Conservation (phyloP, 352 stramenopile species). For the Globisporangium okanoganense region DNA sequence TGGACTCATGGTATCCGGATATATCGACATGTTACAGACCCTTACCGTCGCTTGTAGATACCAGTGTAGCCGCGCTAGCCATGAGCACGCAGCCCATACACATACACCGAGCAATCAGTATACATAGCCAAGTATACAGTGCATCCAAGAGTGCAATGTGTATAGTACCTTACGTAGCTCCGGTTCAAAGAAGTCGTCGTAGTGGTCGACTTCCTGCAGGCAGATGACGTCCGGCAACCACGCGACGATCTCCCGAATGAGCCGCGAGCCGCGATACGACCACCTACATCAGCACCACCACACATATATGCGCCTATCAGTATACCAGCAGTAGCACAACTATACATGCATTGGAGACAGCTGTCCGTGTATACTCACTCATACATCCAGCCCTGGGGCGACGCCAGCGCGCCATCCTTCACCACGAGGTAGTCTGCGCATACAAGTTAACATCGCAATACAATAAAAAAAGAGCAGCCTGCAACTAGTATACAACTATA, state of each 20-base stretch:
- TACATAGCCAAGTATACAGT: not conserved
- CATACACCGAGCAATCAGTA: not conserved
- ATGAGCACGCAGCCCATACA: not conserved
- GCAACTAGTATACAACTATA: too few relatives aligned
- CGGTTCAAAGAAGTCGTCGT: slow-evolving; percentile 63
- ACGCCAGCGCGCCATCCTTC: slow-evolving; percentile 19
- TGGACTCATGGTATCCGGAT: not conserved
- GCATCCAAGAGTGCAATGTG: not conserved
- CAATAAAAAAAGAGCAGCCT: not conserved
- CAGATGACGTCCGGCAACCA: slow-evolving; percentile 52
- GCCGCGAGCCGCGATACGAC: slow-evolving; percentile 36
- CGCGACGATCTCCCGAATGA: slow-evolving; percentile 51
- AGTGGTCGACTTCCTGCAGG: slow-evolving; percentile 74
- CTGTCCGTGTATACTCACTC: slow-evolving; percentile 20
- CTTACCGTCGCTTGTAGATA: slow-evolving; percentile 56
- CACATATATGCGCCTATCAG: not conserved
- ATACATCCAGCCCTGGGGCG: slow-evolving; percentile 42
- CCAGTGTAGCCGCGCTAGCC: slow-evolving; percentile 38
- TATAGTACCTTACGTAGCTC: slow-evolving; percentile 34
- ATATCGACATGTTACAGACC: not conserved
- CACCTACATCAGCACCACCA: slow-evolving; percentile 21
- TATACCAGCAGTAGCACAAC: not conserved
- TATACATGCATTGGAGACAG: not conserved
- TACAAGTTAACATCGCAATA: not conserved
- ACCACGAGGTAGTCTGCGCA: slow-evolving; percentile 53